Evolutionary conservation across 768 basidiomycete genomes (phyloP).

Genomic region (Mycena vulgaris): DNA sequence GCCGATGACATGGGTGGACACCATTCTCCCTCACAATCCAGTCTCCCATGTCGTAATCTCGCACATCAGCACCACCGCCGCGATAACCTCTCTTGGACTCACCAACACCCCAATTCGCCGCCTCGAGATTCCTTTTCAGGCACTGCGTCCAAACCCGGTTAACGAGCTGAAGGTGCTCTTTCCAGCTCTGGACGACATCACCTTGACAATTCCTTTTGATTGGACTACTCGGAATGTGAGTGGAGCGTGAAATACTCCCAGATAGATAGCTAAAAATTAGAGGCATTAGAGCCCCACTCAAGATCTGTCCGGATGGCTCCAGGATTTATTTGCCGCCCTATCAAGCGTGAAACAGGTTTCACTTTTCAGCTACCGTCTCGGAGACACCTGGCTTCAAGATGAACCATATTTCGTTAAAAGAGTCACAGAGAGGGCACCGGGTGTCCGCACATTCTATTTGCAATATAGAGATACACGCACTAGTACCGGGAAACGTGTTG

Average conservation of each 20-base stretch:
- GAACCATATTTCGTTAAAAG: not conserved
- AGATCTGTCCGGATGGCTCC: not conserved
- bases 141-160: not conserved
- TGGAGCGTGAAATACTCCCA: not conserved
- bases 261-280: not conserved
- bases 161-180: constrained; percentile 6
- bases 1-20: constrained; percentile 30
- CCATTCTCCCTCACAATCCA: constrained; percentile 7
- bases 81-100: constrained; percentile 9
- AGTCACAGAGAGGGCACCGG: constrained; percentile 11
- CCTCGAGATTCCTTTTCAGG: constrained; percentile 23
- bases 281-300: not conserved
- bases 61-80: not conserved
- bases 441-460: not conserved
- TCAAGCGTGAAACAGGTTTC: not conserved
- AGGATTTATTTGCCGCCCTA: not conserved
- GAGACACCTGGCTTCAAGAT: not conserved
- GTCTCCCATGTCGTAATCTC: constrained; percentile 23
- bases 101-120: constrained; percentile 4
- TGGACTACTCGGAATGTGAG: not conserved
- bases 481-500: too few relatives aligned
- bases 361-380: not conserved
- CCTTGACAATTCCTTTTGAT: not conserved
- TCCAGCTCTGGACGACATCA: not conserved
- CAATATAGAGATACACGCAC: not conserved